Conservation (phyloP, 192 early-diverging fungal species). For the Chytriomyces sp. region DNA sequence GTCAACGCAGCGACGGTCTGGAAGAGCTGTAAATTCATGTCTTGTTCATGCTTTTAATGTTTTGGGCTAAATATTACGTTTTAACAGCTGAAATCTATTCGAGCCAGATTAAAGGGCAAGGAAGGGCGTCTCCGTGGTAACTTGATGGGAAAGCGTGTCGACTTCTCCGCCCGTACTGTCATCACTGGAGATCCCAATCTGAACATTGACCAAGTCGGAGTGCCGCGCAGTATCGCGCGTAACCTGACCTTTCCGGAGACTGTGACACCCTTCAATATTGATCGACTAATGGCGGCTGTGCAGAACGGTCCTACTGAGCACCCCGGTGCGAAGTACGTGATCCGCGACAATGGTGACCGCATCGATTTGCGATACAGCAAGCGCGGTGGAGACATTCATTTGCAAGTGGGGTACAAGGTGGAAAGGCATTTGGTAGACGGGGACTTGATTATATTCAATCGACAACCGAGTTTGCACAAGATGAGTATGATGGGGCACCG, state of each 20-base stretch:
- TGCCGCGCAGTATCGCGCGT: conserved; percentile 94
- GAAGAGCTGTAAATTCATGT: conserved; percentile 69
- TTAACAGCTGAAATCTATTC: conserved; percentile 84
- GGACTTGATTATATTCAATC: conserved; percentile 98
- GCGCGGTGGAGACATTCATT: conserved; percentile 78
- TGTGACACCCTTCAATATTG: conserved; percentile 96
- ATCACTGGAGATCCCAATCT: conserved; percentile 99
- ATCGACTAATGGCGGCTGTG: conserved; percentile 82
- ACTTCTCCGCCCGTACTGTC: conserved; percentile 98
- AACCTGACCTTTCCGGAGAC: conserved; percentile 97
- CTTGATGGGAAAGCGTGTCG: conserved; percentile 99
- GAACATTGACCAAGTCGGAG: conserved; percentile 97
- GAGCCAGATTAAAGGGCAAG: conserved; percentile 97
- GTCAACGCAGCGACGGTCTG: conserved; percentile 83
- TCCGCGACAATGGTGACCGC: conserved; percentile 89
- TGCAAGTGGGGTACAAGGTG: conserved; percentile 91
- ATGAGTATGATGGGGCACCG: conserved; percentile 99
- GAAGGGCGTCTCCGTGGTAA: conserved; percentile 98
- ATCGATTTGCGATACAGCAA: conserved; percentile 90
- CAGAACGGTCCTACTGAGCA: conserved; percentile 89
- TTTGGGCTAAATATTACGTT: background rate
- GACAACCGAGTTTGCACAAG: conserved; percentile 98
- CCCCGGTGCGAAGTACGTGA: conserved; percentile 96
- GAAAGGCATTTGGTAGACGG: conserved; percentile 94
- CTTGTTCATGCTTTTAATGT: background rate